These are phyloP conservation scores for Chytriomyces hyalinus DNA, from an alignment of 192 early-diverging fungal genomes.

Conservation along the genomic window DNA sequence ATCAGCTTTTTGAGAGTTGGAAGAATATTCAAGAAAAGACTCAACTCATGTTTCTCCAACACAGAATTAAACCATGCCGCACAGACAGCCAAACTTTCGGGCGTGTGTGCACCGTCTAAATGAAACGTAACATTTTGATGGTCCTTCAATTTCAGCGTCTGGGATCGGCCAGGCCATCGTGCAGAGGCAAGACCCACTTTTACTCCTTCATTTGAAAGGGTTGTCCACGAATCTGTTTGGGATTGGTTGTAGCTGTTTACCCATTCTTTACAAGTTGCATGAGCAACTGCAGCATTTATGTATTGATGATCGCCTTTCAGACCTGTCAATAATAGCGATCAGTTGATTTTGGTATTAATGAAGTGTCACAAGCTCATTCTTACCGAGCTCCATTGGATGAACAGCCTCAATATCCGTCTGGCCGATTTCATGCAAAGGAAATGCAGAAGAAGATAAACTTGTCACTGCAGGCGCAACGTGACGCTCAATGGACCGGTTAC, in stretches of 20 bases:
- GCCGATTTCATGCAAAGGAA: background rate
- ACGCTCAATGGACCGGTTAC: conserved; percentile 70
- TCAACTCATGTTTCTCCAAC: conserved; percentile 24
- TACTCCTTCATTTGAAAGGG: conserved; percentile 51
- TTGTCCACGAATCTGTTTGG: conserved; percentile 29
- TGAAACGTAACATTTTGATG: conserved; percentile 68
- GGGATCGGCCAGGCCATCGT: conserved; percentile 89
- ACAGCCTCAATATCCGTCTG: conserved; percentile 32
- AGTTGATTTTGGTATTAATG: background rate
- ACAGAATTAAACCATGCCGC: conserved; percentile 56
- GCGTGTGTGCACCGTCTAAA: conserved; percentile 95
- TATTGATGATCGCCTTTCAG: conserved; percentile 84
- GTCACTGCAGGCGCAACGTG: conserved; percentile 45
- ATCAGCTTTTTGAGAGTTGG: background rate
- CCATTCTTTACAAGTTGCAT: conserved; percentile 75
- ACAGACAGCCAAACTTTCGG: conserved; percentile 77
- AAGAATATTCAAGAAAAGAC: background rate
- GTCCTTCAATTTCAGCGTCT: conserved; percentile 62
- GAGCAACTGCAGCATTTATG: conserved; percentile 82
- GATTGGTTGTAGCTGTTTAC: conserved; percentile 37
- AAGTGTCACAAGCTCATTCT: conserved; percentile 12
- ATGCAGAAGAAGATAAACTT: background rate
- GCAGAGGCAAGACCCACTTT: conserved; percentile 68
- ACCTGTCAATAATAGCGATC: conserved; percentile 54
- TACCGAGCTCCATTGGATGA: conserved; percentile 41